These are phyloP conservation scores for Terfezia boudieri DNA, from an alignment of 495 filamentous ascomycete species.

Conservation along the genomic window DNA sequence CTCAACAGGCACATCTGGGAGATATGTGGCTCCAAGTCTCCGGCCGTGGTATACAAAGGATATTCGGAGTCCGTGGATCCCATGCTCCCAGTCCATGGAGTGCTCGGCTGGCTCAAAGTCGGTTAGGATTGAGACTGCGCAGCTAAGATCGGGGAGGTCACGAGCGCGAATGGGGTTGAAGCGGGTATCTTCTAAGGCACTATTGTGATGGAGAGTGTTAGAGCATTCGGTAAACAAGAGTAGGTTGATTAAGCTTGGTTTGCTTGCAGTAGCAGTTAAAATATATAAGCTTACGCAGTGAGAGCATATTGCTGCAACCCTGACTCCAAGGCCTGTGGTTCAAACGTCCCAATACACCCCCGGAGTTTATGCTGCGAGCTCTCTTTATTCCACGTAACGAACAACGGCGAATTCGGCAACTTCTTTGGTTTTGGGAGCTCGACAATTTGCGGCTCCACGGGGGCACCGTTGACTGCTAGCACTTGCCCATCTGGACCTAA, in stretches of 20 bases:
- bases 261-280: neutral
- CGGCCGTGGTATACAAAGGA: slow-evolving; percentile 44
- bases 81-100: slow-evolving; percentile 67
- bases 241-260: neutral
- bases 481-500: neutral
- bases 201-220: slow-evolving; percentile 10
- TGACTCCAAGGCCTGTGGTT: slow-evolving; percentile 44
- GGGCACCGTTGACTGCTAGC: slow-evolving; percentile 1
- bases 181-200: slow-evolving; percentile 67
- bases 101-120: slow-evolving; percentile 50
- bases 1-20: slow-evolving; percentile 77
- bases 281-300: slow-evolving; percentile 39
- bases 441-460: neutral
- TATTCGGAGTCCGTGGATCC: slow-evolving; percentile 63
- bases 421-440: neutral
- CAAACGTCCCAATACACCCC: slow-evolving; percentile 94
- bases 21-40: slow-evolving; percentile 61
- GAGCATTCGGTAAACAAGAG: neutral
- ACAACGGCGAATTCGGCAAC: slow-evolving; percentile 39
- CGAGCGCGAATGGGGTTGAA: slow-evolving; percentile 48
- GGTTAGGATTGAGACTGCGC: slow-evolving; percentile 50
- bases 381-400: slow-evolving; percentile 83
- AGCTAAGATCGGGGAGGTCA: slow-evolving; percentile 47
- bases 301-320: slow-evolving; percentile 66
- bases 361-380: slow-evolving; percentile 41